These are phyloP conservation scores for Leccinum imitatum DNA, from an alignment of 768 basidiomycete genomes.

Conservation along the genomic window DNA sequence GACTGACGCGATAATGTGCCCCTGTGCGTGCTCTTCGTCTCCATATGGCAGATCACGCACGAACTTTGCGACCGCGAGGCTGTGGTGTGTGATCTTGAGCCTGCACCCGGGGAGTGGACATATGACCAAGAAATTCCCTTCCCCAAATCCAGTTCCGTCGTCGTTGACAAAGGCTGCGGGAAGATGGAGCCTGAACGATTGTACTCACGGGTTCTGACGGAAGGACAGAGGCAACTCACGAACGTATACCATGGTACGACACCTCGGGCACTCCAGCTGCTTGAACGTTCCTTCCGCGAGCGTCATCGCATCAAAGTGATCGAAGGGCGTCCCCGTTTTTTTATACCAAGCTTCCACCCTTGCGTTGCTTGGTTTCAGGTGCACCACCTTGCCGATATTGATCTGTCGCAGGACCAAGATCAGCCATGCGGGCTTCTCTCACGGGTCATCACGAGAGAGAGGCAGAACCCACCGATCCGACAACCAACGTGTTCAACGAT, in stretches of 20 bases:
- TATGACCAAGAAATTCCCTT: slow-evolving; percentile 36
- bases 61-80: slow-evolving; percentile 43
- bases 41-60: slow-evolving; percentile 37
- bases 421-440: not conserved
- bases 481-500: slow-evolving; percentile 28
- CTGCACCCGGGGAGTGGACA: slow-evolving; percentile 42
- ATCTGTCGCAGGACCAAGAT: slow-evolving; percentile 17
- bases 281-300: slow-evolving; percentile 21
- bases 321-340: slow-evolving; percentile 30
- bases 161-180: slow-evolving; percentile 40
- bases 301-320: slow-evolving; percentile 38
- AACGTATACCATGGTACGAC: slow-evolving; percentile 27
- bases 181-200: not conserved
- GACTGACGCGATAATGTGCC: slow-evolving; percentile 38
- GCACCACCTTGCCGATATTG: slow-evolving; percentile 20
- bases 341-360: slow-evolving; percentile 23
- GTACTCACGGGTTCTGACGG: not conserved
- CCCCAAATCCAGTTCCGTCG: slow-evolving; percentile 48
- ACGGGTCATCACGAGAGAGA: not conserved
- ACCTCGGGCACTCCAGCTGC: slow-evolving; percentile 36
- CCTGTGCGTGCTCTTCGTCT: slow-evolving; percentile 12
- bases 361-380: slow-evolving; percentile 15
- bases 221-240: slow-evolving; percentile 27
- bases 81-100: slow-evolving; percentile 41
- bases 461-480: slow-evolving; percentile 27